Base-by-base conservation (phyloP, 106 monocot species). In the Apostasia ramifera region DNA sequence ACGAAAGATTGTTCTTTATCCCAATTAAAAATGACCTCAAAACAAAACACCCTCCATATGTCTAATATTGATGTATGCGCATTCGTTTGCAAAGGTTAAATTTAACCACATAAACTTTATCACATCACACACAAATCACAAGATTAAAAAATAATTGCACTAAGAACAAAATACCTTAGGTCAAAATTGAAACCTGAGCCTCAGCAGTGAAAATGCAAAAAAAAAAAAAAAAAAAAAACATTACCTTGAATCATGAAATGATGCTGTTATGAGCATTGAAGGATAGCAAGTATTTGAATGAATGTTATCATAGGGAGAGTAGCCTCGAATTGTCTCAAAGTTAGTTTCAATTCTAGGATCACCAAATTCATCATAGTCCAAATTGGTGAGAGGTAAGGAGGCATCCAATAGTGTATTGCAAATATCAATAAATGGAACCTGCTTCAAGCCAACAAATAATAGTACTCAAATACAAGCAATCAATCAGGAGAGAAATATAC, bases 371-470 rank as follows among this genome's bases (percentile, higher is more conserved):
- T 92, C 97, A 80, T 90, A 98, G 68, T 98, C 97, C 71, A 92
- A 79, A 26, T 77, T 68, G 8, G 97, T 93, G 49, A 98, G 87
- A 63, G 97, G 97, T 66, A 98, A 79, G 69, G 59, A 81, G n/a
- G 89, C 79, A 74, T 98, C 81, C 74, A 92, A 68, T 87, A 98
- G 77, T 59, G 97, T 92, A 63, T 83, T 92, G 85, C 82, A 87
- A 53, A 93, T 78, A 82, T 98, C 97, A 69, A 98, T 84, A 85
- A 98, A 98, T 57, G 97, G 97, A 59, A 98, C 97, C 95, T 97
- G 83, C 54, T 59, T 80, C 38, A 70, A 75, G 14, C 55, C 13
- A 53, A 61, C 11, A 8, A 61, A 61, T 61, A 45, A 44, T 13
- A 62, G 9, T 62, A 62, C 5, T 10, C 51, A 70, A 44, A 70